Conservation (phyloP, 306 rosid species). For the Comarum palustre region DNA sequence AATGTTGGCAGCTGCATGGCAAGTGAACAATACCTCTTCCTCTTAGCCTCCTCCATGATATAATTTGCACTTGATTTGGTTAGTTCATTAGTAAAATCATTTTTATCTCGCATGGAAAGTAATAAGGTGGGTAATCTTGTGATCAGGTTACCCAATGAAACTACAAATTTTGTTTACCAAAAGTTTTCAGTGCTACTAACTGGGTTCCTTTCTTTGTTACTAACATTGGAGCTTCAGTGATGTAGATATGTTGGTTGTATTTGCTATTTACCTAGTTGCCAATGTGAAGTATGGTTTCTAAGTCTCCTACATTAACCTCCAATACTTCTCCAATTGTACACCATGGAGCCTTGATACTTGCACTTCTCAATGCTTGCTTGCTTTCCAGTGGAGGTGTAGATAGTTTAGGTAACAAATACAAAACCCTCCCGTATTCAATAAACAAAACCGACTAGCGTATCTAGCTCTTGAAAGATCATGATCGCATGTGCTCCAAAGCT, state of each 20-base stretch:
- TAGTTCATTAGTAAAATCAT: not conserved
- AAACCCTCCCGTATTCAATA: not conserved
- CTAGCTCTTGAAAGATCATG: not conserved
- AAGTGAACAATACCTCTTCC: constrained; percentile 38
- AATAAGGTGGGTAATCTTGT: constrained; percentile 18
- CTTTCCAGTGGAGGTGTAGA: not conserved
- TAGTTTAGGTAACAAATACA: not conserved
- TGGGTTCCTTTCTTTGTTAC: no score
- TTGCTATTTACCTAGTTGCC: not conserved
- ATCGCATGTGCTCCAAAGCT: not conserved
- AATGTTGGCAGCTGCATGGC: constrained; percentile 84
- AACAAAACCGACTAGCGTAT: not conserved
- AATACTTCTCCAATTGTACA: not conserved
- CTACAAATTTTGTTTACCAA: not conserved
- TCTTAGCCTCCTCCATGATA: not conserved
- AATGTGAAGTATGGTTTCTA: not conserved
- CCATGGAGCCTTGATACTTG: not conserved
- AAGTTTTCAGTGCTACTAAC: not conserved
- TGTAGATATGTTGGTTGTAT: not conserved
- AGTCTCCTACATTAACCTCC: not conserved
- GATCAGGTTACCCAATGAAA: not conserved
- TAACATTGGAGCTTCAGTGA: not conserved
- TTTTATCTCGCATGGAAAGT: constrained; percentile 3
- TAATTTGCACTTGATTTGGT: not conserved
- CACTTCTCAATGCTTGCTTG: not conserved